Percentiles rank a stretch among this genome's conserved stretches.
phyloP scores from a whole-genome alignment of 2,329 filamentous ascomycete genomes.

The Didymella arachidicola region DNA sequence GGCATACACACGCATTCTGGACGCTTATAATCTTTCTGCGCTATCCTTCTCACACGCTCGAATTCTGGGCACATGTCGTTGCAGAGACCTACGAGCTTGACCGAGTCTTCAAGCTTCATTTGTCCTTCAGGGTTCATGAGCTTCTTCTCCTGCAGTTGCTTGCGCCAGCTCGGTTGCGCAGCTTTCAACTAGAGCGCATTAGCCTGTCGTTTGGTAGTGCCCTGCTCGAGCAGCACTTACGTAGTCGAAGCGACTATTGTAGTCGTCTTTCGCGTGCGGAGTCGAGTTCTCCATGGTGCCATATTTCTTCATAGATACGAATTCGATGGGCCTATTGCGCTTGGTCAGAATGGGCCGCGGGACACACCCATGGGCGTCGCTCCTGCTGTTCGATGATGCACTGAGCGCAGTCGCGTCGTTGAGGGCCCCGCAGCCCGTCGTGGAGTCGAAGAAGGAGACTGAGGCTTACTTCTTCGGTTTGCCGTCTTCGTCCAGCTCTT shows the following conservation, averaged over 20 bases:
- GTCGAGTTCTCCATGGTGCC: constrained; percentile 29
- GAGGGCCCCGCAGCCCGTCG: constrained; percentile 5
- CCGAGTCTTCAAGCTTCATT: constrained; percentile 66
- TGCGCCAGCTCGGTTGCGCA: constrained; percentile 29
- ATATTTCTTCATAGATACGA: constrained; percentile 10
- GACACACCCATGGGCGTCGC: constrained; percentile 20
- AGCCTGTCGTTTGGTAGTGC: constrained; percentile 5
- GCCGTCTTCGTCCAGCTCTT: constrained; percentile 15
- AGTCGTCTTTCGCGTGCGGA: constrained; percentile 35
- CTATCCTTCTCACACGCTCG: constrained; percentile 67
- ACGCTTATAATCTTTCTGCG: constrained; percentile 67
- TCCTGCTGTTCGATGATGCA: constrained; percentile 5
- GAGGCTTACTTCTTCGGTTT: constrained; percentile 16
- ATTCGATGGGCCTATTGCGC: constrained; percentile 18
- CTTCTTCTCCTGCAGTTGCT: constrained; percentile 51
- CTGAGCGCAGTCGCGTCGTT: neutral
- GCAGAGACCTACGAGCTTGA: constrained; percentile 68
- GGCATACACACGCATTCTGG: constrained; percentile 62
- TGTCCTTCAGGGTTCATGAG: constrained; percentile 63
- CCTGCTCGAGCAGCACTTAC: constrained; percentile 26
- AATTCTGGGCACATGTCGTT: constrained; percentile 71
- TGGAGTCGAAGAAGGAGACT: constrained; percentile 11
- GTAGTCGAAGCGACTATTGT: constrained; percentile 34
- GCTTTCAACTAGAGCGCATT: constrained; percentile 29
- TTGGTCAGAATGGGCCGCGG: constrained; percentile 36